Evolutionary conservation across 305 asterid species (phyloP).

Genomic region (Stenogyne calaminthoides): DNA sequence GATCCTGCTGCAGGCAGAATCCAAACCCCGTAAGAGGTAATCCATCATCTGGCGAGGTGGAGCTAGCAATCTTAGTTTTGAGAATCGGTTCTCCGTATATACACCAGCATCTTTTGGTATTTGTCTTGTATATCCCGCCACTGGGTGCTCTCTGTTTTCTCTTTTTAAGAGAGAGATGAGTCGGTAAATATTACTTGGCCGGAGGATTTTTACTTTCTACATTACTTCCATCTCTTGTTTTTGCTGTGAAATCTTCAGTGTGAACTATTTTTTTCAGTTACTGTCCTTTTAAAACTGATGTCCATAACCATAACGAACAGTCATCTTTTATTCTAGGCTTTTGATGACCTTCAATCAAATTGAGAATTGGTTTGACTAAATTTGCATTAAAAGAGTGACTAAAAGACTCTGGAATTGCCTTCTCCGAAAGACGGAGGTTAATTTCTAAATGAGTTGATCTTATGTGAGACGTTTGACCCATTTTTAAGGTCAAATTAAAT

Average conservation of each 20-base stretch:
- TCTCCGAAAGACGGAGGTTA: not conserved
- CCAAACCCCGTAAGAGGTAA: not conserved
- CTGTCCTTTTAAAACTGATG: not conserved
- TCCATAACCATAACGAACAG: not conserved
- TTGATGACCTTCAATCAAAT: not conserved
- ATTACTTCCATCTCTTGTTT: not conserved
- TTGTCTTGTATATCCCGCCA: not conserved
- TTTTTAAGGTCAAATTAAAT: too few species aligned
- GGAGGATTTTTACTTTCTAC: not conserved
- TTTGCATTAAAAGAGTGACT: not conserved
- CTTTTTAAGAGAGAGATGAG: not conserved
- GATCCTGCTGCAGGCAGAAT: constrained; percentile 6
- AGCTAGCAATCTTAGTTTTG: not conserved
- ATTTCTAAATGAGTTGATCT: too few species aligned
- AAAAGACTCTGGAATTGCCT: too few species aligned
- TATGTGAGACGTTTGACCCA: too few species aligned
- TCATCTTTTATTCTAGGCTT: not conserved
- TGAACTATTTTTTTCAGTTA: not conserved
- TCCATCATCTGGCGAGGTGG: not conserved
- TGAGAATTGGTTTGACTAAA: not conserved
- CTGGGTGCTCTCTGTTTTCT: not conserved
- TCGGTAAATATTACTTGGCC: not conserved
- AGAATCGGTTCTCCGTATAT: constrained; percentile 24
- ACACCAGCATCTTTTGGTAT: not conserved
- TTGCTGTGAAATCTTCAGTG: not conserved